Conservation (phyloP, 345 rosid species). For the Trapa bicornis region DNA sequence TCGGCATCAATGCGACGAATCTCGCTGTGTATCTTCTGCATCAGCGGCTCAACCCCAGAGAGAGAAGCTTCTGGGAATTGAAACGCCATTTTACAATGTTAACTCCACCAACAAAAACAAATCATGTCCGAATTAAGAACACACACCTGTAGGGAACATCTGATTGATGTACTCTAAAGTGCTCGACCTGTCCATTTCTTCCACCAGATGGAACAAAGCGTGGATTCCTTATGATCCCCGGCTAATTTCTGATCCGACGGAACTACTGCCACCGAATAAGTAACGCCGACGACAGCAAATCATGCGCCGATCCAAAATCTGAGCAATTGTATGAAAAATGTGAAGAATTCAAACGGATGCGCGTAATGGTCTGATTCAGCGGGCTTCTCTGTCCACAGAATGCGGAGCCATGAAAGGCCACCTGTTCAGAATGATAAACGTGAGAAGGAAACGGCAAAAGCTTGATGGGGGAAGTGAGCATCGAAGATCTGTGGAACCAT, state of each 20-base stretch:
- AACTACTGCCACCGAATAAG: neutral
- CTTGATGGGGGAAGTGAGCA: neutral
- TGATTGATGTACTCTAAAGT: conserved; percentile 95
- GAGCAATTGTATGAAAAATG: neutral
- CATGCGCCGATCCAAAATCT: neutral
- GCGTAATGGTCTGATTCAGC: too few relatives aligned
- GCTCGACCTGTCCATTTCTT: conserved; percentile 80
- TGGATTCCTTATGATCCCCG: neutral
- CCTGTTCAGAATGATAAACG: neutral
- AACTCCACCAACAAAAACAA: neutral
- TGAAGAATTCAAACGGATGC: too few relatives aligned
- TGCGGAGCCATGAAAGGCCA: neutral
- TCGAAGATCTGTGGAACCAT: neutral
- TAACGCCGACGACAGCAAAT: neutral
- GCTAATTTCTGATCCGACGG: neutral
- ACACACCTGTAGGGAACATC: conserved; percentile 91
- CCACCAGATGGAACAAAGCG: neutral
- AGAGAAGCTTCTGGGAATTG: conserved; percentile 68
- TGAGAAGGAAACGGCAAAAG: neutral
- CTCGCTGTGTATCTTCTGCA: conserved; percentile 93
- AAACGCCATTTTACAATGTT: neutral
- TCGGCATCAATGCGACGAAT: conserved; percentile 83
- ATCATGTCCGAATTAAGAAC: neutral
- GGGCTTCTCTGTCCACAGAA: neutral
- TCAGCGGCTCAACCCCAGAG: conserved; percentile 96